Base-by-base conservation (phyloP, 2,329 filamentous ascomycete genomes). In the Fusarium veterinarium region DNA sequence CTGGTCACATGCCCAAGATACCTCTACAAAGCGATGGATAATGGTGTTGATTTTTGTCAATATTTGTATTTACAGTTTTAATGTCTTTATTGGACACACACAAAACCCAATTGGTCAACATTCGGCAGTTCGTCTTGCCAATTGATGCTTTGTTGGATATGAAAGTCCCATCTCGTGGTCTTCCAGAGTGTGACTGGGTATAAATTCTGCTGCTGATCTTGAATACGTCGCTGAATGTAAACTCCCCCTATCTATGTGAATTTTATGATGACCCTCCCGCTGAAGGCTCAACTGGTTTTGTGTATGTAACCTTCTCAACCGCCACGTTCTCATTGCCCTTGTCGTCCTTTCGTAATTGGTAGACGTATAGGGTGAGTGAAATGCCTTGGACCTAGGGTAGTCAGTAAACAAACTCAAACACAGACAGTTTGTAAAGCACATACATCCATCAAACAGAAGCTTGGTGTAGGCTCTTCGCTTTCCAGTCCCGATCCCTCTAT, bases 391-490 rank as follows among this genome's bases (percentile, higher is more conserved):
- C 94, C 94, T 97, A 76, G 75, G 42, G 57, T 51, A 61, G 64
- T 80, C 48, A 80, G 77, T 53, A 77, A 49, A 14, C 42, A 31
- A 16, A 19, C 14, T 44, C 14, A 41, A 4, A 23, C 2, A 49
- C 28, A 28, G 13, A 25, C 8, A 13, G 19, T 25, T 62, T 23
- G n/a, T 13, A 56, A 46, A 56, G 60, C 49, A 92, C 94, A 86
- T 82, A 98, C 95, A 88, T 98, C 95, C 95, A 98, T 98, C 81
- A 98, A 84, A 79, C 96, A 97, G 83, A 98, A 98, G 81, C 95
- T 97, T 31, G 95, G 95, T 63, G 91, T 91, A 30, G 92, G 93
- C 61, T 95, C 93, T 79, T 93, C 90, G n/a, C 84, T 86, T 44
- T 88, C 88, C 57, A 84, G 83, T 25, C 84, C 84, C 86, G 88